phyloP scores from a whole-genome alignment of 148 eudicot species.

The Spergularia bocconei region DNA sequence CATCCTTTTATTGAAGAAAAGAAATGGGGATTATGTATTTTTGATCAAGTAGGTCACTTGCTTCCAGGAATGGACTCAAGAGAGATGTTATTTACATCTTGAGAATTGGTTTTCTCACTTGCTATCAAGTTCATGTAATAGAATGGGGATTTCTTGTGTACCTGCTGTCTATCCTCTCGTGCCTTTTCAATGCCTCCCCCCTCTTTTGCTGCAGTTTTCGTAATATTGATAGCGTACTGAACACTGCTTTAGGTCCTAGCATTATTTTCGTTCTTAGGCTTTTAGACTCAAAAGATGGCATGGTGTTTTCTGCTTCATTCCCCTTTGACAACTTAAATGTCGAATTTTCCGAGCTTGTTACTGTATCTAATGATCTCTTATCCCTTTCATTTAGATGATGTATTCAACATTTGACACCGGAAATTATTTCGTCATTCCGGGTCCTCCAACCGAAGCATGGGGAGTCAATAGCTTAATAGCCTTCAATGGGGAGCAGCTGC shows the following conservation, averaged over 20 bases:
- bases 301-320: background rate
- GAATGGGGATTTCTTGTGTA: too few relatives aligned
- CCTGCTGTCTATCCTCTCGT: too few relatives aligned
- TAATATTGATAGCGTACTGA: too few relatives aligned
- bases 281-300: background rate
- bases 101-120: too few relatives aligned
- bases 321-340: background rate
- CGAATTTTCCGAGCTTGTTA: background rate
- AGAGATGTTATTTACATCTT: too few relatives aligned
- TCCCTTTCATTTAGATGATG: slow-evolving; percentile 46
- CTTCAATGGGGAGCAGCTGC: slow-evolving; percentile 32
- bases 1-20: background rate
- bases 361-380: background rate
- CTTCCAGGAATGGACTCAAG: too few relatives aligned
- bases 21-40: too few relatives aligned
- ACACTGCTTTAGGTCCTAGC: too few relatives aligned
- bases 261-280: background rate
- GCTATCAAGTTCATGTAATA: too few relatives aligned
- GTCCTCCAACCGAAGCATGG: slow-evolving; percentile 72
- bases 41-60: too few relatives aligned
- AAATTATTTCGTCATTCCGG: slow-evolving; percentile 86
- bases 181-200: too few relatives aligned
- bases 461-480: slow-evolving; percentile 41
- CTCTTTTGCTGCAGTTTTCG: too few relatives aligned
- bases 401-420: slow-evolving; percentile 79